Conservation (phyloP, 2,329 filamentous ascomycete species). For the Curvularia sp. region DNA sequence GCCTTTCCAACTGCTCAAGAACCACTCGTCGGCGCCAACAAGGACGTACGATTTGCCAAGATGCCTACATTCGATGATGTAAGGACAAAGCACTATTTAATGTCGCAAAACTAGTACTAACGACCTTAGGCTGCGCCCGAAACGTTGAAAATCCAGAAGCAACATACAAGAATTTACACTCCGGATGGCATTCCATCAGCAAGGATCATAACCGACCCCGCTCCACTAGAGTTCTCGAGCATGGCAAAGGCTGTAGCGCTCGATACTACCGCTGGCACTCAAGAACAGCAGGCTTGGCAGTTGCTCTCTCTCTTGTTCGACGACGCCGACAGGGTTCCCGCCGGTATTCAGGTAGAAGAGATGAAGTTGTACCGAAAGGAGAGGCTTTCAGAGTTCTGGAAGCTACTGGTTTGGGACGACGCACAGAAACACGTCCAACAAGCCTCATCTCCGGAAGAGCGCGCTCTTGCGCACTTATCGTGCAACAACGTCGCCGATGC, state of each 20-base stretch:
- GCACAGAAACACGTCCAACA: constrained; percentile 59
- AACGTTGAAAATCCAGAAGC: constrained; percentile 63
- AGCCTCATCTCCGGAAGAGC: constrained; percentile 75
- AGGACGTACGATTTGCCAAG: constrained; percentile 70
- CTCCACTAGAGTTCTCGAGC: constrained; percentile 60
- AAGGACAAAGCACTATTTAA: constrained; percentile 25
- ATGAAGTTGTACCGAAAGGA: constrained; percentile 58
- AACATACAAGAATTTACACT: constrained; percentile 55
- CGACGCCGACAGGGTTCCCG: constrained; percentile 48
- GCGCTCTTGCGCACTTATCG: constrained; percentile 80
- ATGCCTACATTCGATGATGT: constrained; percentile 60
- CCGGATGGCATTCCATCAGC: constrained; percentile 67
- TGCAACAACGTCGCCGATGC: constrained; percentile 82
- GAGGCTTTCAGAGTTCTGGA: constrained; percentile 73
- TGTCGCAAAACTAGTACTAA: constrained; percentile 25
- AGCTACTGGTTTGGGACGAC: constrained; percentile 49
- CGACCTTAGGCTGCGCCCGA: constrained; percentile 60
- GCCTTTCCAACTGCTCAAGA: constrained; percentile 63
- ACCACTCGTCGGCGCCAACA: constrained; percentile 67
- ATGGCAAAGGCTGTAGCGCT: constrained; percentile 55
- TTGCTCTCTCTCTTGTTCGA: constrained; percentile 89
- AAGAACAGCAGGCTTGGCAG: constrained; percentile 83
- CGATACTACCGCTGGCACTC: constrained; percentile 50
- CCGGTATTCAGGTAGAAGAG: constrained; percentile 54
- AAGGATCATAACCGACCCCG: constrained; percentile 54